These are phyloP conservation scores for Erythrophleum fordii DNA, from an alignment of 306 rosid genomes.

Conservation along the genomic window DNA sequence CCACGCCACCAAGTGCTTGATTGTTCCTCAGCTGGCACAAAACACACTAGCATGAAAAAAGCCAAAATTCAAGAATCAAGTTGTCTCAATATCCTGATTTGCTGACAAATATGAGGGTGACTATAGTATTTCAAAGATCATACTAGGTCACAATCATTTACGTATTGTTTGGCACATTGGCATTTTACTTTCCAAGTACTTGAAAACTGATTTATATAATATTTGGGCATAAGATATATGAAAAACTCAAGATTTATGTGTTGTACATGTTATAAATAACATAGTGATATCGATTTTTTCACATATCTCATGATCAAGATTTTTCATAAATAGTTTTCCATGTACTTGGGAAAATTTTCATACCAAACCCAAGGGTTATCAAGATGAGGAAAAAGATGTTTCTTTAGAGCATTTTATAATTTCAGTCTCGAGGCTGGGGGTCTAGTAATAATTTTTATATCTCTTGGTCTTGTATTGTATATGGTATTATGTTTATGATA, in stretches of 20 bases:
- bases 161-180: not conserved
- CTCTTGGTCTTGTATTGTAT: not conserved
- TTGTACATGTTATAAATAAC: not conserved
- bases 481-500: too few relatives aligned
- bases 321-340: not conserved
- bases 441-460: not conserved
- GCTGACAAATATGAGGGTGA: not conserved
- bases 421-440: not conserved
- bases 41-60: not conserved
- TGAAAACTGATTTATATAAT: not conserved
- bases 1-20: not conserved
- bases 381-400: not conserved
- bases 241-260: not conserved
- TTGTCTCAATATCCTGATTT: not conserved
- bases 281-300: too few relatives aligned
- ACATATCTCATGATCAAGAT: too few relatives aligned
- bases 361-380: not conserved
- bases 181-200: not conserved
- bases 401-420: too few relatives aligned
- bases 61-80: constrained; percentile 41
- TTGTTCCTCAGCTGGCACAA: not conserved
- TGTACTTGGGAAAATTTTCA: not conserved
- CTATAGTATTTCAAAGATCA: not conserved
- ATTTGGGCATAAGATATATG: not conserved
- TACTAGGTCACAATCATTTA: not conserved